Base-by-base conservation (phyloP, 352 stramenopile species). In the Globisporangium solare region DNA sequence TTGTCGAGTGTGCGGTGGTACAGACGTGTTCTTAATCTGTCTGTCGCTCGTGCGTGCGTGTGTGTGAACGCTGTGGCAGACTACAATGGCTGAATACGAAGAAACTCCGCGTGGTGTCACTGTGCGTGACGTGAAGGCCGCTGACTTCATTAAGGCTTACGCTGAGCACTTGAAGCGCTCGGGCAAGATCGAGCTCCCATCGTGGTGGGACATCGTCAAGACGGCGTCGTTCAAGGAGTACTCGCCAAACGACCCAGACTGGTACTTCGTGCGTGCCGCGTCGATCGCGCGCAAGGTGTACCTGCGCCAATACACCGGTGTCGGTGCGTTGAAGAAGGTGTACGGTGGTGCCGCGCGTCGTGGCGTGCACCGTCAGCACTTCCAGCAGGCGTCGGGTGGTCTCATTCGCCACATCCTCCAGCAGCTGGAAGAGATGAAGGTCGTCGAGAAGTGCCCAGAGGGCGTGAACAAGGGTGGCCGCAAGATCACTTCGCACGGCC, bases 241-340 rank as follows among this genome's bases (percentile, higher is more conserved):
- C 68, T 95, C 96, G 50, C 97, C 97, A 39, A 92, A 96, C 55
- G 95, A 98, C 76, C 90, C 96, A 61, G 97, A 99, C 83, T 99
- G 97, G 97, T 99, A 99, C 83, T 99, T 98, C 85, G 93, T 99
- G 67, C 94, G 97, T 64, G 96, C 96, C 53, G 86, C 97, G 43
- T 98, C 96, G 54, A 98, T 99, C 67, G 96, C 96, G 41, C 94
- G 97, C 66, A 98, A 98, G 88, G 88, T 99, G 41, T 99, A 99
- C 89, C 79, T 99, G 52, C 92, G 94, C 63, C 96, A 97, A 60
- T 95, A 98, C 71, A 89, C 96, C 51, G 97, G 97, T 74, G 86
- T 99, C 32, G 97, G 97, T 67, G 92, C 92, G 54, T 79, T 99
- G 42, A 95, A 97, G 76, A 99, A 99, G 78, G 97, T 97, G 75